Percentiles rank a stretch among this genome's conserved stretches.
Evolutionary conservation across 345 rosid genomes (phyloP).

Genomic region (Arabis hirsuta): DNA sequence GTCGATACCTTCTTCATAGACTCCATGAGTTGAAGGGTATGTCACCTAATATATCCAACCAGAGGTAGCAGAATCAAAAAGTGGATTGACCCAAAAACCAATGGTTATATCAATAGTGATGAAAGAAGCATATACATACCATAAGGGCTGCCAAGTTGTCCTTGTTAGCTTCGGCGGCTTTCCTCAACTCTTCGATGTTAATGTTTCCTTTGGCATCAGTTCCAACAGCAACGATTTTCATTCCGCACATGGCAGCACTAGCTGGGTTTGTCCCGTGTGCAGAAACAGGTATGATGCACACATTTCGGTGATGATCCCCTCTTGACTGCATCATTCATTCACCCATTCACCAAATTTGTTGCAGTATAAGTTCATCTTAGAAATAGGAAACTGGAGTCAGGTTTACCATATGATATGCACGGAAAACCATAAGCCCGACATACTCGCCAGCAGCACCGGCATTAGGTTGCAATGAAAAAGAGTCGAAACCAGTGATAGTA

Average conservation of each 20-base stretch:
- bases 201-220: constrained; percentile 98
- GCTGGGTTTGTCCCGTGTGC: constrained; percentile 99
- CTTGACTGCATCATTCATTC: constrained; percentile 64
- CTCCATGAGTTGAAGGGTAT: constrained; percentile 98
- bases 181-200: constrained; percentile 81
- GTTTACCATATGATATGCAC: constrained; percentile 79
- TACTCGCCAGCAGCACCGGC: constrained; percentile 99
- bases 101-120: background rate
- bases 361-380: background rate
- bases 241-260: constrained; percentile 99
- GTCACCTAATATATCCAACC: constrained; percentile 40
- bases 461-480: constrained; percentile 99
- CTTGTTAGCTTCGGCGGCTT: constrained; percentile 90
- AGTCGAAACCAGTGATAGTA: constrained; percentile 92
- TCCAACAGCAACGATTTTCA: constrained; percentile 95
- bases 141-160: constrained; percentile 92
- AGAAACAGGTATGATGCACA: constrained; percentile 97
- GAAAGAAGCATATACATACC: constrained; percentile 37
- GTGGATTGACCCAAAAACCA: background rate
- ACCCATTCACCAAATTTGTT: background rate
- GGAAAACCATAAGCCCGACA: constrained; percentile 99
- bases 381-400: background rate
- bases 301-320: constrained; percentile 95
- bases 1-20: constrained; percentile 94
- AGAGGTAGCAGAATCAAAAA: background rate